Percentiles rank a stretch among this genome's conserved stretches.
Evolutionary conservation across 768 basidiomycete genomes (phyloP).

Genomic region (Mycena latifolia): DNA sequence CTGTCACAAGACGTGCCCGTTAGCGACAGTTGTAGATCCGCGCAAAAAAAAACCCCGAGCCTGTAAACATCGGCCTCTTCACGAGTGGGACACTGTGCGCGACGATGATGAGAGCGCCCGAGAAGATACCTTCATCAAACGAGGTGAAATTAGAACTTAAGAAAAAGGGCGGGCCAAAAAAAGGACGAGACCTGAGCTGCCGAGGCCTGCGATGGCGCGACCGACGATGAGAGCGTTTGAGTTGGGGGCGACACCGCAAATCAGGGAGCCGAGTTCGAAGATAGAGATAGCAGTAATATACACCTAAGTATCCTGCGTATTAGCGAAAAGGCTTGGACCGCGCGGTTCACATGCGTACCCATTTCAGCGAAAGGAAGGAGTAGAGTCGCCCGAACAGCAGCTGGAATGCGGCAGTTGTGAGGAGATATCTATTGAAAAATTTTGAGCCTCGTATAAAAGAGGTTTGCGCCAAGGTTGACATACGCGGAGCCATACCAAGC

Average conservation of each 20-base stretch:
- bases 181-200: too few species aligned
- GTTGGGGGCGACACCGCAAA: too few species aligned
- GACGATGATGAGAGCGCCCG: too few species aligned
- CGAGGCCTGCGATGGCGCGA: too few species aligned
- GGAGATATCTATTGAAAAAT: conserved; percentile 16
- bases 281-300: not conserved
- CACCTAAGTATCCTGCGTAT: not conserved
- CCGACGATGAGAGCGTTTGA: too few species aligned
- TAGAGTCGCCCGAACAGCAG: conserved; percentile 23
- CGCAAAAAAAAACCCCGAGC: too few species aligned
- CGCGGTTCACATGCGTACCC: not conserved
- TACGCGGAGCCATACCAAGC: conserved; percentile 20
- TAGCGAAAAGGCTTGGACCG: not conserved
- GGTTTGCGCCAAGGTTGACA: not conserved
- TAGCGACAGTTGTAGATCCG: too few species aligned
- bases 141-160: not conserved
- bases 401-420: conserved; percentile 26
- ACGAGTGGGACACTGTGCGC: conserved; percentile 7
- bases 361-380: conserved; percentile 22
- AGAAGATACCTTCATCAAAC: conserved; percentile 16
- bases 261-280: too few species aligned
- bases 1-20: too few species aligned
- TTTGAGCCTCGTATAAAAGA: too few species aligned
- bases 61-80: conserved; percentile 22
- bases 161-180: not conserved